Percentiles rank a stretch among this genome's conserved stretches.
phyloP scores from a whole-genome alignment of 2,329 filamentous ascomycete species.

The Penicillium brasilianum region DNA sequence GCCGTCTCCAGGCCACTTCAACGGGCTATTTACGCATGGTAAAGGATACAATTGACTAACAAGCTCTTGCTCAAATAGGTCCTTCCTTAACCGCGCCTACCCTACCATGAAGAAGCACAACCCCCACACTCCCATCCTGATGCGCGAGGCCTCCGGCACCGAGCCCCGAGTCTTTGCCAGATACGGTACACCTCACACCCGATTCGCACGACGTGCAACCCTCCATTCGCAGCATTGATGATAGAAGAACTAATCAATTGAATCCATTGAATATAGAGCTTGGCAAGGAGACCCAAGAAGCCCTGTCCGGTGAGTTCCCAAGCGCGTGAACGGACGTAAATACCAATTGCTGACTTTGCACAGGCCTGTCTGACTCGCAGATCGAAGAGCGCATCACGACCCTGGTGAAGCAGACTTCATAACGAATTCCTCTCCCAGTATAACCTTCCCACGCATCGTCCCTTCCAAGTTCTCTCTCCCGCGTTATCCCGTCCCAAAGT shows the following conservation, averaged over 20 bases:
- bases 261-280: conserved; percentile 55
- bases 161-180: conserved; percentile 86
- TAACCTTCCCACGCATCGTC: conserved; percentile 17
- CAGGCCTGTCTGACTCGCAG: conserved; percentile 70
- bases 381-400: conserved; percentile 71
- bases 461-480: conserved; percentile 34
- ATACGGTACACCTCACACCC: conserved; percentile 70
- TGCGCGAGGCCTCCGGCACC: conserved; percentile 87
- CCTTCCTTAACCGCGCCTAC: conserved; percentile 88
- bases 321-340: background rate
- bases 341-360: conserved; percentile 20
- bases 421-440: conserved; percentile 25
- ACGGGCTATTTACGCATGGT: background rate
- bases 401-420: conserved; percentile 61
- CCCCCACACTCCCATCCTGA: conserved; percentile 88
- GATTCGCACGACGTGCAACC: background rate
- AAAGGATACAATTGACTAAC: conserved; percentile 3
- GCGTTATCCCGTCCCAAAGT: conserved; percentile 31
- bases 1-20: background rate
- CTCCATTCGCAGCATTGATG: background rate
- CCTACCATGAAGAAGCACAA: conserved; percentile 99
- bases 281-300: conserved; percentile 70
- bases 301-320: conserved; percentile 58
- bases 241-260: conserved; percentile 21
- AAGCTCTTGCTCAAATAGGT: conserved; percentile 56